Evolutionary conservation across 352 stramenopile species (phyloP).

Genomic region (Globisporangium okanoganense): DNA sequence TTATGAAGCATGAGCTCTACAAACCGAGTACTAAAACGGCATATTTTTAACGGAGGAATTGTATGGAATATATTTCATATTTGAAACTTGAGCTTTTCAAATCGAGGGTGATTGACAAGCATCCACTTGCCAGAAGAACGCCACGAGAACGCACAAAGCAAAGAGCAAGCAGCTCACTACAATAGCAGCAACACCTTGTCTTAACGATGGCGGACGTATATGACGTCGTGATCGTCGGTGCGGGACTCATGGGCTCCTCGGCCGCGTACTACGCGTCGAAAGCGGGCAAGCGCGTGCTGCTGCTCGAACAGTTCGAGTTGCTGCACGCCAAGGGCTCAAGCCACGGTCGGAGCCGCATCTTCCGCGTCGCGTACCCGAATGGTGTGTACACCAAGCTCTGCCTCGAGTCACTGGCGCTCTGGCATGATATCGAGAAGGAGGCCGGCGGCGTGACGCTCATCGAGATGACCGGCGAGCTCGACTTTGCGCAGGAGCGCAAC

Average conservation of each 20-base stretch:
- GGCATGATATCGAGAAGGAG: constrained; percentile 43
- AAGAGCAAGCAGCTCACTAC: background rate
- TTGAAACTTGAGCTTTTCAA: no score
- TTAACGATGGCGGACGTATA: constrained; percentile 9
- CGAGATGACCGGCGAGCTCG: constrained; percentile 57
- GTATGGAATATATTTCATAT: no score
- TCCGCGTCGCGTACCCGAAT: constrained; percentile 77
- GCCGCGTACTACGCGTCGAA: constrained; percentile 52
- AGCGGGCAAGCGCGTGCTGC: constrained; percentile 42
- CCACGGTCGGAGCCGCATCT: constrained; percentile 76
- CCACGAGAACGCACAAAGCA: background rate
- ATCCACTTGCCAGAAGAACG: background rate
- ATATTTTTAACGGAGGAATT: no score
- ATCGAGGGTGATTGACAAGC: no score
- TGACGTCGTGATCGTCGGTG: constrained; percentile 55
- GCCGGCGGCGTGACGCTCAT: constrained; percentile 35
- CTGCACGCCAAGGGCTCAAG: constrained; percentile 66
- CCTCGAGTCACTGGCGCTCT: constrained; percentile 53
- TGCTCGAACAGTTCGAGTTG: constrained; percentile 71
- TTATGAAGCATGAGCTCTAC: no score
- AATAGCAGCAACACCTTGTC: background rate
- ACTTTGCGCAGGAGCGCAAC: constrained; percentile 34
- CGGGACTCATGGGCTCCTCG: constrained; percentile 64
- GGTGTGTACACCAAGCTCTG: constrained; percentile 68
- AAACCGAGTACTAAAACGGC: no score